phyloP scores from a whole-genome alignment of 108 stramenopile species.

The Cyclotella cryptica region DNA sequence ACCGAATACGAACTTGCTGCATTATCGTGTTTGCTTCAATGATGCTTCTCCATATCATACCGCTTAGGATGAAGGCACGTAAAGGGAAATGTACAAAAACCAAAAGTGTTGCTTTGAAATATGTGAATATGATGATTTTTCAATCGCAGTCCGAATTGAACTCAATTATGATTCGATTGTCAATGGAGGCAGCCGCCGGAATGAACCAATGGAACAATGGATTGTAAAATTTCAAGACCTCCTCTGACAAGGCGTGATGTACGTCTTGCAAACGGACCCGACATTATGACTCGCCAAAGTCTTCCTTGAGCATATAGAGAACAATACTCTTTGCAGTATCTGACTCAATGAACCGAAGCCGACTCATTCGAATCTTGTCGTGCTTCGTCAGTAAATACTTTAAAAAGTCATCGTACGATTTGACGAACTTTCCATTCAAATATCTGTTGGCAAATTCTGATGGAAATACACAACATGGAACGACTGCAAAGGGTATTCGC shows the following conservation, averaged over 20 bases:
- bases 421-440: slow-evolving; percentile 53
- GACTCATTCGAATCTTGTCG: slow-evolving; percentile 30
- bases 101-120: no score
- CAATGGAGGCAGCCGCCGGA: not conserved
- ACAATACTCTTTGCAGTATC: slow-evolving; percentile 72
- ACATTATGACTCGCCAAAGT: not conserved
- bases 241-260: no score
- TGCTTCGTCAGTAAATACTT: slow-evolving; percentile 57
- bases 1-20: no score
- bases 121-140: no score
- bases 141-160: no score
- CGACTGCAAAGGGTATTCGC: slow-evolving; percentile 70
- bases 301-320: slow-evolving; percentile 58
- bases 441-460: slow-evolving; percentile 67
- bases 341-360: slow-evolving; percentile 61
- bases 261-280: no score
- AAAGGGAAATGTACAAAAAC: no score
- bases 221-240: no score
- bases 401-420: slow-evolving; percentile 60
- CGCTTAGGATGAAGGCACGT: no score
- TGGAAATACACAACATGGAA: slow-evolving; percentile 81
- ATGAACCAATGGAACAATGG: no score
- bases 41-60: no score
- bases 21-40: no score
- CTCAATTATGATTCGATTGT: not conserved